A percentile compares a stretch with the other conserved stretches of the same genome.
Evolutionary conservation across 2,329 filamentous ascomycete species (phyloP).

Genomic region (Drechslerella coelobrocha): DNA sequence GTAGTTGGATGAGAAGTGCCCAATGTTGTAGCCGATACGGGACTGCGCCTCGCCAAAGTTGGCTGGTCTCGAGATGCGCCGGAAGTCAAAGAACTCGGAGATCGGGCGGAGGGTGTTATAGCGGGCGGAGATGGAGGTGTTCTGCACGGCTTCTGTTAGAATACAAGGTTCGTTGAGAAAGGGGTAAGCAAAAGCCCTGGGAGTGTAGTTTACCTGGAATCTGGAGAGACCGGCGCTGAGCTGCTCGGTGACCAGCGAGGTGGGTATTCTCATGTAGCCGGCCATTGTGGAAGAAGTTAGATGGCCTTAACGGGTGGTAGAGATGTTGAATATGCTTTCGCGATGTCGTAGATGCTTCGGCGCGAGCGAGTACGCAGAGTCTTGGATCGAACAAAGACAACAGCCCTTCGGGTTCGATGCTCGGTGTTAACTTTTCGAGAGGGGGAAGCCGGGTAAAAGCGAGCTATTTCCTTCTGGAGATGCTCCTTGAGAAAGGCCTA

Average conservation of each 20-base stretch:
- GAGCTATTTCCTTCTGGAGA: too few relatives aligned
- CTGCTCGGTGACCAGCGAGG: conserved; percentile 45
- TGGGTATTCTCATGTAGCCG: conserved; percentile 18
- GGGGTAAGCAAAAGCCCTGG: conserved; percentile 2
- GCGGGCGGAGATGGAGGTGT: conserved; percentile 71
- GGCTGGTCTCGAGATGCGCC: conserved; percentile 90
- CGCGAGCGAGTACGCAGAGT: not conserved
- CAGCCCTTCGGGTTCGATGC: too few relatives aligned
- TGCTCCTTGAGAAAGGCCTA: too few relatives aligned
- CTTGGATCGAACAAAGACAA: too few relatives aligned
- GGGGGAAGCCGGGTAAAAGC: too few relatives aligned
- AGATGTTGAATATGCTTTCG: not conserved
- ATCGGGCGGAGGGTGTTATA: conserved; percentile 92
- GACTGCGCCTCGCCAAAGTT: conserved; percentile 91
- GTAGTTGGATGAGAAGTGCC: conserved; percentile 99
- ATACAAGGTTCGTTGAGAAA: too few relatives aligned
- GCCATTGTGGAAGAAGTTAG: not conserved
- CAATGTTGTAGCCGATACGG: conserved; percentile 94
- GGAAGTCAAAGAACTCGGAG: conserved; percentile 93
- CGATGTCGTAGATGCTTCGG: not conserved
- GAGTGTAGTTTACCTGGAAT: conserved; percentile 34
- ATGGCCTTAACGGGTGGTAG: not conserved
- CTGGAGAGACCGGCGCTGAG: conserved; percentile 45
- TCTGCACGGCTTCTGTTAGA: conserved; percentile 18
- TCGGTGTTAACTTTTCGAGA: too few relatives aligned